phyloP scores from a whole-genome alignment of 306 rosid genomes.

The Arachis hypogaea region DNA sequence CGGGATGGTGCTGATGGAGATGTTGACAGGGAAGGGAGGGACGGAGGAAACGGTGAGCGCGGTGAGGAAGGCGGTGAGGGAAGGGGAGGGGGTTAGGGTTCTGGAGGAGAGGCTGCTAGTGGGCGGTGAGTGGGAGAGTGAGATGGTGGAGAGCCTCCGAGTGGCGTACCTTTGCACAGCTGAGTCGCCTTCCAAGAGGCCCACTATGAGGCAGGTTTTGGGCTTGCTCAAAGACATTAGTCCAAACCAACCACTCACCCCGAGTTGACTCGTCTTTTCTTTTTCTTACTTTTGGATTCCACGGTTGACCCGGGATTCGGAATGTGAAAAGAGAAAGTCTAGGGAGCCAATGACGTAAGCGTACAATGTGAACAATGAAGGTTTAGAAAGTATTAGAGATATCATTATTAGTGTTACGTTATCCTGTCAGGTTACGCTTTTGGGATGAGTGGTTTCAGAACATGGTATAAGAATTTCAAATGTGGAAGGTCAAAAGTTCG shows the following conservation, averaged over 20 bases:
- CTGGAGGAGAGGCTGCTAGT: conserved; percentile 58
- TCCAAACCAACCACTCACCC: conserved; percentile 37
- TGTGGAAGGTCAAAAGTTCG: too few relatives aligned
- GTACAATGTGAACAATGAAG: too few relatives aligned
- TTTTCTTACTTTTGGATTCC: background rate
- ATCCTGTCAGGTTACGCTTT: too few relatives aligned
- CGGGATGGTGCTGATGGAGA: conserved; percentile 75
- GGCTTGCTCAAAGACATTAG: conserved; percentile 81
- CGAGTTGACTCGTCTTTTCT: conserved; percentile 30
- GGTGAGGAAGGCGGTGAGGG: conserved; percentile 67
- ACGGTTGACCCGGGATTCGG: background rate
- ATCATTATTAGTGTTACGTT: too few relatives aligned
- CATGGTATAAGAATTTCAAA: too few relatives aligned
- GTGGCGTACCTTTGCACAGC: conserved; percentile 80
- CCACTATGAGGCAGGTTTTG: conserved; percentile 75
- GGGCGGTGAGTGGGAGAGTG: conserved; percentile 45
- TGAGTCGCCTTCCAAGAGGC: conserved; percentile 73
- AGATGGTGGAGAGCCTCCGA: conserved; percentile 78
- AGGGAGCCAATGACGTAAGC: too few relatives aligned
- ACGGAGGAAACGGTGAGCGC: conserved; percentile 63
- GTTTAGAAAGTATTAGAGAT: too few relatives aligned
- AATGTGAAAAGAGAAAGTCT: background rate
- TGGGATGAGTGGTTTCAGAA: too few relatives aligned
- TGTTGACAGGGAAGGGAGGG: conserved; percentile 63
- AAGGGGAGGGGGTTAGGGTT: conserved; percentile 46